phyloP scores from a whole-genome alignment of 2,329 filamentous ascomycete genomes.

The Xylariaceae sp. region DNA sequence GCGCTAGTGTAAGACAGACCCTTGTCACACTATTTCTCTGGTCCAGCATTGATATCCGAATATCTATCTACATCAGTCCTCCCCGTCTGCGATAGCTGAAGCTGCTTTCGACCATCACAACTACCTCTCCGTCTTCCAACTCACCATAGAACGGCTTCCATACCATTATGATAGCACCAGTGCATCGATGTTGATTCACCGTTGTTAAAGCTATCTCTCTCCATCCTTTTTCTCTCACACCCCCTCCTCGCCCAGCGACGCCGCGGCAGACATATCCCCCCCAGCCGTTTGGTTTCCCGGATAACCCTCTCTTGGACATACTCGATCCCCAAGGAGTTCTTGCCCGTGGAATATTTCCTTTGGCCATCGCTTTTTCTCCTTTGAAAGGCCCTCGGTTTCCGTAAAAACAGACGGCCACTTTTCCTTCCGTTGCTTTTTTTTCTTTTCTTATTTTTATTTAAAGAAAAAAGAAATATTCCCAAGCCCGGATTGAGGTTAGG shows the following conservation, averaged over 20 bases:
- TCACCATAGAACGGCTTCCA: constrained; percentile 8
- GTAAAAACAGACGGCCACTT: constrained; percentile 25
- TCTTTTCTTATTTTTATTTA: constrained; percentile 26
- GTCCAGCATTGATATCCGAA: constrained; percentile 30
- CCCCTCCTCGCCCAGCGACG: constrained; percentile 14
- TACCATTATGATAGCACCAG: constrained; percentile 2
- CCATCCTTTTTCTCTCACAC: constrained; percentile 12
- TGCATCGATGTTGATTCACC: constrained; percentile 19
- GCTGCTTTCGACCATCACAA: constrained; percentile 16
- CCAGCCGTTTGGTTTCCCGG: constrained; percentile 19
- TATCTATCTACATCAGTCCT: constrained; percentile 25
- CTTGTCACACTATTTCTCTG: constrained; percentile 19
- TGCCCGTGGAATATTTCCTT: constrained; percentile 24
- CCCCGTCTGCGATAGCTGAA: constrained; percentile 22
- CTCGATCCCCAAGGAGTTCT: constrained; percentile 32
- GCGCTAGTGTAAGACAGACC: constrained; percentile 28
- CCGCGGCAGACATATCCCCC: constrained; percentile 15
- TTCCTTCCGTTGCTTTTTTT: constrained; percentile 30
- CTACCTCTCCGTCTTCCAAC: constrained; percentile 12
- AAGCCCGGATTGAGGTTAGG: constrained; percentile 24
- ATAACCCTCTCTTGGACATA: constrained; percentile 42
- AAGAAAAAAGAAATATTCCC: background rate
- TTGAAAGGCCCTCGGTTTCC: constrained; percentile 25
- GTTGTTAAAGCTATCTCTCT: constrained; percentile 12
- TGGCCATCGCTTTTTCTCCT: constrained; percentile 26